Base-by-base conservation (phyloP, 2,329 filamentous ascomycete species). In the Pyricularia sp. region DNA sequence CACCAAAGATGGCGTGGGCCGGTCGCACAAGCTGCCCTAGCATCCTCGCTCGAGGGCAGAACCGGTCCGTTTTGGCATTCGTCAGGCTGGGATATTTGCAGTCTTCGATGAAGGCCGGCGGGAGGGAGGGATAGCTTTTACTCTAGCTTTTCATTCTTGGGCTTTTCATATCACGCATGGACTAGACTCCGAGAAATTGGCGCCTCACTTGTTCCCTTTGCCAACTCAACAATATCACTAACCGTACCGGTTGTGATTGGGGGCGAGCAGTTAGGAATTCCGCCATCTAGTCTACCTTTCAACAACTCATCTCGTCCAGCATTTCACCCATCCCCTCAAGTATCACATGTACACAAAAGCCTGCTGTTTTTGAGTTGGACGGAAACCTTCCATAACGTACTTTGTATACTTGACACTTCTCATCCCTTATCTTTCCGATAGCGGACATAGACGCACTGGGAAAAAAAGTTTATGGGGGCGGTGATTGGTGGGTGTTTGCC, bases 101-200 rank as follows among this genome's bases (percentile, higher is more conserved):
- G 59, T 20, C 59, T 63, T 63, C 14, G 25, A 63, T 63, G 10
- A 20, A 63, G 59, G 59, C 12, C 14, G 23, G 59, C 59, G 59
- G 59, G 59, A 63, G 59, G 23, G 59, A 28, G 23, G 59, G 59
- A 28, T 63, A 63, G 59, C 59, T 63, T 63, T 63, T 63, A 63
- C 59, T 63, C 26, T 63, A 63, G 59, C 59, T 63, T 63, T 63
- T 63, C 9, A 28, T 11, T 63, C 28, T 20, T 63, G 25, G 59
- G 20, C 23, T 28, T 63, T 61, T 61, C 58, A 28, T 28, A 26
- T 63, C 26, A 28, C 59, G 10, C 28, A 20, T 63, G 59, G 28
- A 63, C 26, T 28, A 63, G 9, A 63, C 28, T 25, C 59, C 14
- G n/a, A 28, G 59, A 28, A 63, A 63, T 31, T 25, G 59, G 59